Evolutionary conservation across 257 asterid species (phyloP).

Genomic region (Handroanthus guayacan): DNA sequence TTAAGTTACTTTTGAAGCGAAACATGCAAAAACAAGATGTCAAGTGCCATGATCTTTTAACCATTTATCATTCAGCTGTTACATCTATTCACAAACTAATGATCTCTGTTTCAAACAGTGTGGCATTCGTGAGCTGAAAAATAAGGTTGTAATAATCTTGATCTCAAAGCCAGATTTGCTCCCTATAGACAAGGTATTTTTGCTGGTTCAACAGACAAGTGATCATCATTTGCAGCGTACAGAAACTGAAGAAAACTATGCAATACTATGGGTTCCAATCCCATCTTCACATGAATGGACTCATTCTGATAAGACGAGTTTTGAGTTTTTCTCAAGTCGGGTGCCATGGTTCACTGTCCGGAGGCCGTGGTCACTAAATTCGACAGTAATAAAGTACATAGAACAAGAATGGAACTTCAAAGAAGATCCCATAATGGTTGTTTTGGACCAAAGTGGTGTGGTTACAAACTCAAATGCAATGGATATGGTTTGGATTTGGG

Average conservation of each 20-base stretch:
- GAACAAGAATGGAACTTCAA: slow-evolving; percentile 58
- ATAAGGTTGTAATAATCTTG: slow-evolving; percentile 70
- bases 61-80: not conserved
- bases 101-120: slow-evolving; percentile 45
- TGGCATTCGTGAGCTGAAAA: slow-evolving; percentile 57
- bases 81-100: not conserved
- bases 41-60: not conserved
- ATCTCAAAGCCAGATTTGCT: slow-evolving; percentile 68
- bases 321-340: slow-evolving; percentile 52
- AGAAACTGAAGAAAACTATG: slow-evolving; percentile 40
- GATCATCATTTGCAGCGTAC: slow-evolving; percentile 27
- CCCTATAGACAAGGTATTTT: slow-evolving; percentile 52
- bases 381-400: slow-evolving; percentile 50
- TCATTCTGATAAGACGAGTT: slow-evolving; percentile 45
- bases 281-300: slow-evolving; percentile 52
- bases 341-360: slow-evolving; percentile 69
- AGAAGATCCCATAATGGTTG: slow-evolving; percentile 60
- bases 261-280: slow-evolving; percentile 70
- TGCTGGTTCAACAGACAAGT: slow-evolving; percentile 58
- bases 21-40: no score
- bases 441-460: slow-evolving; percentile 51
- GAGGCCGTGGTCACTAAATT: slow-evolving; percentile 63
- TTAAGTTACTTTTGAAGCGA: no score
- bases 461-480: slow-evolving; percentile 63
- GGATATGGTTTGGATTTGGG: slow-evolving; percentile 84